Percentiles rank a stretch among this genome's conserved stretches.
Evolutionary conservation across 192 early-diverging fungal genomes (phyloP).

Genomic region (Coemansia sp.): DNA sequence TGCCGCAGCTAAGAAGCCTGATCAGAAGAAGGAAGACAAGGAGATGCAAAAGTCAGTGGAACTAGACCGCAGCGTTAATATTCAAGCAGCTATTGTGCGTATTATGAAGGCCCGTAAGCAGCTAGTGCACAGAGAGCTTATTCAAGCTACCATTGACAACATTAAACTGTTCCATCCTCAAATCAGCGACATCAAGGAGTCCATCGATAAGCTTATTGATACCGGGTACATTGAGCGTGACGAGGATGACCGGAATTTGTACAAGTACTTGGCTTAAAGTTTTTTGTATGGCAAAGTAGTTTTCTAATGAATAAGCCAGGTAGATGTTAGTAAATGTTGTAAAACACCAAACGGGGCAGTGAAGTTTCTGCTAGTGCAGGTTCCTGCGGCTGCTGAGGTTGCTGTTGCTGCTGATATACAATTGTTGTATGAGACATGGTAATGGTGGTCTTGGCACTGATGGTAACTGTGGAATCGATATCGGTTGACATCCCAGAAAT

Average conservation of each 20-base stretch:
- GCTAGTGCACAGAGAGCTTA: conserved; percentile 78
- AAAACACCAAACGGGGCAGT: too few relatives aligned
- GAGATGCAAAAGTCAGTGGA: conserved; percentile 92
- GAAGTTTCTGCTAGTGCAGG: too few relatives aligned
- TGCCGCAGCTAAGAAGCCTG: conserved; percentile 77
- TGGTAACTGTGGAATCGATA: too few relatives aligned
- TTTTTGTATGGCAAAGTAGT: not conserved
- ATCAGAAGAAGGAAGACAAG: conserved; percentile 86
- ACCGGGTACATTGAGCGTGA: conserved; percentile 90
- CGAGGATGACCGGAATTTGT: conserved; percentile 77
- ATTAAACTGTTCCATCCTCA: conserved; percentile 88
- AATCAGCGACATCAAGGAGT: conserved; percentile 91
- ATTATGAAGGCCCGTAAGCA: conserved; percentile 98
- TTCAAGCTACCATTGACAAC: conserved; percentile 87
- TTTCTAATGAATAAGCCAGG: not conserved
- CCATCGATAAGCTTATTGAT: conserved; percentile 90
- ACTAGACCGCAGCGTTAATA: conserved; percentile 86
- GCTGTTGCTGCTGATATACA: not conserved
- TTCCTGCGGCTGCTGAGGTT: not conserved
- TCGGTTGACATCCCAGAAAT: too few relatives aligned
- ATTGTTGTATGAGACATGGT: too few relatives aligned
- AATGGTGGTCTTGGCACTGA: too few relatives aligned
- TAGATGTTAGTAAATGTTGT: not conserved
- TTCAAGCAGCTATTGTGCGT: conserved; percentile 98
- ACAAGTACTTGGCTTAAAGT: conserved; percentile 74